These are phyloP conservation scores for Phalaenopsis hybrid DNA, from an alignment of 116 monocot genomes.

Conservation along the genomic window DNA sequence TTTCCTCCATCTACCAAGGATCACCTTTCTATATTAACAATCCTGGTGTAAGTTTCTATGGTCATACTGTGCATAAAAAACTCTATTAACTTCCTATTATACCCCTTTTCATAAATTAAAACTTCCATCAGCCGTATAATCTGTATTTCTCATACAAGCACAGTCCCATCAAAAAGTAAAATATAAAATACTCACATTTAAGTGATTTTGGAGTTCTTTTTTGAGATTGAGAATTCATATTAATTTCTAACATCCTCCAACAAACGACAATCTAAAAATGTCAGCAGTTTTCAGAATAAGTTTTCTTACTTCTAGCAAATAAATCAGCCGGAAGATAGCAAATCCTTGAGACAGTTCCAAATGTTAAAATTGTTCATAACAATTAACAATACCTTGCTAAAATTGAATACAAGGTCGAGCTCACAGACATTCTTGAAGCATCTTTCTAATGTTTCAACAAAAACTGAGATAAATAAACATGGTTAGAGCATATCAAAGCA, in stretches of 20 bases:
- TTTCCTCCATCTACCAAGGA: too few relatives aligned
- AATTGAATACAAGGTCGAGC: conserved; percentile 92
- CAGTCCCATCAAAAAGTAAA: not conserved
- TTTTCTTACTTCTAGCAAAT: not conserved
- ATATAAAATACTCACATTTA: not conserved
- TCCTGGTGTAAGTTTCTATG: too few relatives aligned
- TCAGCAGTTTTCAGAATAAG: not conserved
- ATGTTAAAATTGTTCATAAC: not conserved
- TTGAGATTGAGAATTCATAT: not conserved
- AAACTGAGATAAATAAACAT: conserved; percentile 40
- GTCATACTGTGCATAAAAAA: too few relatives aligned
- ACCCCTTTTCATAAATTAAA: too few relatives aligned
- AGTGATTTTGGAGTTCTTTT: not conserved
- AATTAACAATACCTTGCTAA: conserved; percentile 57
- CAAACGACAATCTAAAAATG: not conserved
- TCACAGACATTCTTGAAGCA: conserved; percentile 99
- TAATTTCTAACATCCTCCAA: not conserved
- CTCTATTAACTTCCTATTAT: too few relatives aligned
- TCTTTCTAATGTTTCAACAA: conserved; percentile 86
- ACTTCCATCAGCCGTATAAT: too few relatives aligned
- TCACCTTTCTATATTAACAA: too few relatives aligned
- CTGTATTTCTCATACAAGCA: too few relatives aligned
- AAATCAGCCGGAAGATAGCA: not conserved
- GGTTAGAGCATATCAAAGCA: conserved; percentile 1
- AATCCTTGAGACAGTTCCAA: not conserved